phyloP scores from a whole-genome alignment of 1,284 basidiomycete species.

The Trichosporon sp. region DNA sequence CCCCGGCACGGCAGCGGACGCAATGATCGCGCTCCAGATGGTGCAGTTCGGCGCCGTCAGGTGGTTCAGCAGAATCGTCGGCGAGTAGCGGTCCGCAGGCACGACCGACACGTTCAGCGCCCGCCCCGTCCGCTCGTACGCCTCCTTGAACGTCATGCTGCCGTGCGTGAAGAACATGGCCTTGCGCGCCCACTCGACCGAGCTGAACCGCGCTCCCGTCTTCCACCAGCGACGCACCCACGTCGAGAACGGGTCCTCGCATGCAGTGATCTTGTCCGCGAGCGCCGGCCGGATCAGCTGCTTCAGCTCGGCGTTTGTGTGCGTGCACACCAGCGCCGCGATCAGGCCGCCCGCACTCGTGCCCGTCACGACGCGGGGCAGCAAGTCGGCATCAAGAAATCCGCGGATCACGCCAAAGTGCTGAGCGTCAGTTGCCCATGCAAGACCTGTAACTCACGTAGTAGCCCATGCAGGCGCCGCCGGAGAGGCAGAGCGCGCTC shows the following conservation, averaged over 20 bases:
- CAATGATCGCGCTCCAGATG: conserved; percentile 55
- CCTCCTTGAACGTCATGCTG: conserved; percentile 92
- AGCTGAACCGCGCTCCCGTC: conserved; percentile 92
- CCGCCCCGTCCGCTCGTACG: conserved; percentile 85
- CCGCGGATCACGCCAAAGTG: conserved; percentile 83
- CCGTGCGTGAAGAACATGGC: conserved; percentile 85
- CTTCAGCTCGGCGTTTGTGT: conserved; percentile 83
- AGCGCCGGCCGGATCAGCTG: conserved; percentile 71
- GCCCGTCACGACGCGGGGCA: conserved; percentile 83
- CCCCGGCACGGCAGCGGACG: conserved; percentile 50
- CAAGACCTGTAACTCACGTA: conserved; percentile 53
- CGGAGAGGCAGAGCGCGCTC: conserved; percentile 88
- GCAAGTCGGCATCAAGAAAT: conserved; percentile 76
- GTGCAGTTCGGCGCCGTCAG: conserved; percentile 85
- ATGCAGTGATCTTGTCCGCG: conserved; percentile 84
- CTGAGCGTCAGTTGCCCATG: not conserved
- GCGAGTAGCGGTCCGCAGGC: conserved; percentile 90
- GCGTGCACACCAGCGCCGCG: conserved; percentile 73
- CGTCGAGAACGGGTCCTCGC: conserved; percentile 70
- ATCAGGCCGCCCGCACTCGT: conserved; percentile 90
- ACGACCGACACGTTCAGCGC: conserved; percentile 91
- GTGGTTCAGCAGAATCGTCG: conserved; percentile 92
- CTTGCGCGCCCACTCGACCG: conserved; percentile 85
- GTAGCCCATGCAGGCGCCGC: conserved; percentile 91
- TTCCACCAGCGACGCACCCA: conserved; percentile 78